phyloP scores from a whole-genome alignment of 2,329 filamentous ascomycete species.

The Leptographium radiaticola region DNA sequence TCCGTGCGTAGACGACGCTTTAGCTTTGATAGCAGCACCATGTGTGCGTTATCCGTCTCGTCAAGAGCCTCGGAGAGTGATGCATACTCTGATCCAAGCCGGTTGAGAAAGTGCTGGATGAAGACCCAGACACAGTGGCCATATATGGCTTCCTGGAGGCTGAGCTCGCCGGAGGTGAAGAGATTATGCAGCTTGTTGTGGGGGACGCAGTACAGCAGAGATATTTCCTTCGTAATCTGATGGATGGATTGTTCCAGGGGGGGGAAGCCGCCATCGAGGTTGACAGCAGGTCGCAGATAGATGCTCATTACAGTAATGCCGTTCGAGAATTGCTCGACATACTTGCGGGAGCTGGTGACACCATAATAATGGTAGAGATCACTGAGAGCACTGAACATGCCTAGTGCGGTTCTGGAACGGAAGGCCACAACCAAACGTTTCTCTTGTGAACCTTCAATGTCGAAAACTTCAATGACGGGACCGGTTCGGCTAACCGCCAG shows the following conservation, averaged over 20 bases:
- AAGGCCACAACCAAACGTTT: slow-evolving; percentile 93
- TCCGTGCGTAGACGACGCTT: slow-evolving; percentile 92
- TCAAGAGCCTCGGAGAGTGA: slow-evolving; percentile 75
- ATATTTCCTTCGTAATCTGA: slow-evolving; percentile 98
- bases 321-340: slow-evolving; percentile 97
- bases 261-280: slow-evolving; percentile 43
- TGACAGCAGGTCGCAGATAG: slow-evolving; percentile 66
- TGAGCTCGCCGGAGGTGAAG: slow-evolving; percentile 75
- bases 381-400: slow-evolving; percentile 87
- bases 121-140: slow-evolving; percentile 97
- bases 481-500: slow-evolving; percentile 74
- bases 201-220: slow-evolving; percentile 90
- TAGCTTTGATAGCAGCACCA: slow-evolving; percentile 79
- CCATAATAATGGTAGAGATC: slow-evolving; percentile 99
- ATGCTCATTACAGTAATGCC: slow-evolving; percentile 95
- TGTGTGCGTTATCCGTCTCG: slow-evolving; percentile 67
- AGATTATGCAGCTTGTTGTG: slow-evolving; percentile 91
- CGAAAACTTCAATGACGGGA: slow-evolving; percentile 95
- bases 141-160: slow-evolving; percentile 93
- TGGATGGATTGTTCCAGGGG: slow-evolving; percentile 90
- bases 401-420: slow-evolving; percentile 80
- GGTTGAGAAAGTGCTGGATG: slow-evolving; percentile 94
- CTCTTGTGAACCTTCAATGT: slow-evolving; percentile 81
- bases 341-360: slow-evolving; percentile 89
- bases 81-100: slow-evolving; percentile 81